Conservation (phyloP, 1,139 yeast genomes). For the Yamadazyma dushanensis region DNA sequence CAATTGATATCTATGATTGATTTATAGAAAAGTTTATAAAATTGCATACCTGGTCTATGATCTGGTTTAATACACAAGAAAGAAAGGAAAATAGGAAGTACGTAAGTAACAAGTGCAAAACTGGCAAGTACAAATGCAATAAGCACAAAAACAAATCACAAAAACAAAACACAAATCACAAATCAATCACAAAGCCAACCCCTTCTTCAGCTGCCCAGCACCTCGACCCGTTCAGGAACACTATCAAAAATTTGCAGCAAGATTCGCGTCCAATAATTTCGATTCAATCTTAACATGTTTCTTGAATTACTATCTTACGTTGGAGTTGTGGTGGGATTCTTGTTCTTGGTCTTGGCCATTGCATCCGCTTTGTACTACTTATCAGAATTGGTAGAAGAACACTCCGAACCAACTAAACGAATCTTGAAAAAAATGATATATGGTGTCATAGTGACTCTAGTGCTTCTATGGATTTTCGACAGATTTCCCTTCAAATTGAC, state of each 20-base stretch:
- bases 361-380: constrained; percentile 91
- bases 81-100: no score
- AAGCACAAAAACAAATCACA: no score
- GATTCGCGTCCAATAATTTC: constrained; percentile 2
- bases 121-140: no score
- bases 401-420: constrained; percentile 79
- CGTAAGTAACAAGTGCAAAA: no score
- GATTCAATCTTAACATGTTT: constrained; percentile 26
- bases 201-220: no score
- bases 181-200: no score
- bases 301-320: constrained; percentile 53
- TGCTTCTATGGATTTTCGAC: constrained; percentile 67
- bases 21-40: neutral
- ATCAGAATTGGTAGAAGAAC: constrained; percentile 92
- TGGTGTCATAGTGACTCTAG: constrained; percentile 51
- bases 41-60: no score
- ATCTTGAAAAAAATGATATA: constrained; percentile 64
- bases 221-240: no score
- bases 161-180: no score
- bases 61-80: no score
- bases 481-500: constrained; percentile 73
- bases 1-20: constrained; percentile 88
- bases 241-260: no score
- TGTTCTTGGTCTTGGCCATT: constrained; percentile 55
- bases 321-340: constrained; percentile 75